Evolutionary conservation across 2,329 filamentous ascomycete genomes (phyloP).

Genomic region (Fusarium armeniacum): DNA sequence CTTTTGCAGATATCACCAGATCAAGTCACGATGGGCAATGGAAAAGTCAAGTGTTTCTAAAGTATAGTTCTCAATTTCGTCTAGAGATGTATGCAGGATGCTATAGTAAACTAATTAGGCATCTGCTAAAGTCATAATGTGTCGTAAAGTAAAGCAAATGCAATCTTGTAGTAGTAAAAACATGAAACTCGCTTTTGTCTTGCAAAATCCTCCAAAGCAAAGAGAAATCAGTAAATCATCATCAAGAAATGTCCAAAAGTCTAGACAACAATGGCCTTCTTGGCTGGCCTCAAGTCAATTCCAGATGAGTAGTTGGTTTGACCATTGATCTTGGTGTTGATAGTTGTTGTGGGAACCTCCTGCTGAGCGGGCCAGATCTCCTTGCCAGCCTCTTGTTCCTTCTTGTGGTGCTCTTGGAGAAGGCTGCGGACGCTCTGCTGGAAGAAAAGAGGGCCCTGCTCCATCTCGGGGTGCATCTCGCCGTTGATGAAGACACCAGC

Average conservation of each 20-base stretch:
- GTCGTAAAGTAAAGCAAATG: constrained; percentile 38
- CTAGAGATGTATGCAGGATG: constrained; percentile 30
- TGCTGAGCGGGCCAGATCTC: constrained; percentile 68
- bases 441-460: constrained; percentile 71
- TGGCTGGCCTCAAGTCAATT: constrained; percentile 53
- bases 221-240: constrained; percentile 14
- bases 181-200: constrained; percentile 38
- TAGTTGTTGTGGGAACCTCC: constrained; percentile 49
- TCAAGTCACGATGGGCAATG: constrained; percentile 4
- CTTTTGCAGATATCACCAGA: constrained; percentile 2
- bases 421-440: constrained; percentile 65
- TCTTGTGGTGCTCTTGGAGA: constrained; percentile 62
- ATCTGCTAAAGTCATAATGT: constrained; percentile 32
- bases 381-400: constrained; percentile 59
- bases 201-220: constrained; percentile 24
- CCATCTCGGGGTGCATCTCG: constrained; percentile 71
- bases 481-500: constrained; percentile 73
- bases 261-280: constrained; percentile 43
- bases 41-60: constrained; percentile 1
- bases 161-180: constrained; percentile 37
- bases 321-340: constrained; percentile 42
- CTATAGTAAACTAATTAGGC: constrained; percentile 30
- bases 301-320: constrained; percentile 55
- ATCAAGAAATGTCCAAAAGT: not conserved
- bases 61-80: constrained; percentile 30